A percentile compares a stretch with the other conserved stretches of the same genome.
phyloP scores from a whole-genome alignment of 2,329 filamentous ascomycete genomes.

The Colletotrichum paranaense region DNA sequence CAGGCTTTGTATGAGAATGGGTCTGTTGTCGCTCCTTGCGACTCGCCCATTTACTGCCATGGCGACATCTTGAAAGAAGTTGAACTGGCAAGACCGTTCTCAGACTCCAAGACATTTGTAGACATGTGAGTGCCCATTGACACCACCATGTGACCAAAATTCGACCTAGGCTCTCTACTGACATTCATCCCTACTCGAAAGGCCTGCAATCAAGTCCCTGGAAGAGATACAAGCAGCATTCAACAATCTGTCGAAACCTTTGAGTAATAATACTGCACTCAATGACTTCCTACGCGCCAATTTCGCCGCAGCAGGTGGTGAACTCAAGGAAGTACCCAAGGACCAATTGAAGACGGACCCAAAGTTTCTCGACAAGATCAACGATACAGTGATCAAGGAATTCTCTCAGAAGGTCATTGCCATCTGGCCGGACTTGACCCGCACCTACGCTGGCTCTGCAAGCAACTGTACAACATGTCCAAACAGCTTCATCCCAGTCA shows the following conservation, averaged over 20 bases:
- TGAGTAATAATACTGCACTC: conserved; percentile 72
- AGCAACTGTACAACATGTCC: conserved; percentile 69
- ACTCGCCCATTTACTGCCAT: conserved; percentile 75
- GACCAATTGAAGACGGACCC: conserved; percentile 66
- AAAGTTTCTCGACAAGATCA: conserved; percentile 66
- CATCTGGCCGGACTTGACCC: conserved; percentile 77
- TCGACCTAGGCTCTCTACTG: conserved; percentile 8
- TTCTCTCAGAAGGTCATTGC: conserved; percentile 73
- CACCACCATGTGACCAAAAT: background rate
- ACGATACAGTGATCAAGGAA: conserved; percentile 68
- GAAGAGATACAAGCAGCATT: conserved; percentile 72
- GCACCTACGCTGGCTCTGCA: conserved; percentile 63
- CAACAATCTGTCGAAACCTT: conserved; percentile 66
- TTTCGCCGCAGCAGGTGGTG: conserved; percentile 72
- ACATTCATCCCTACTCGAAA: conserved; percentile 41
- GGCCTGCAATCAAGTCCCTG: conserved; percentile 69
- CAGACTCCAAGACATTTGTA: conserved; percentile 78
- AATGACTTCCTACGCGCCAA: conserved; percentile 70
- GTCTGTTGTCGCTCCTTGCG: conserved; percentile 71
- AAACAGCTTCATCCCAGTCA: conserved; percentile 73
- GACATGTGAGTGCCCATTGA: conserved; percentile 64
- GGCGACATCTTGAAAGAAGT: conserved; percentile 72
- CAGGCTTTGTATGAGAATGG: conserved; percentile 69
- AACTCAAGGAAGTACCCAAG: conserved; percentile 65
- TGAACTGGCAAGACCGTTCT: conserved; percentile 71